Base-by-base conservation (phyloP, 208 protist genomes). In the Leishmania gerbilli region DNA sequence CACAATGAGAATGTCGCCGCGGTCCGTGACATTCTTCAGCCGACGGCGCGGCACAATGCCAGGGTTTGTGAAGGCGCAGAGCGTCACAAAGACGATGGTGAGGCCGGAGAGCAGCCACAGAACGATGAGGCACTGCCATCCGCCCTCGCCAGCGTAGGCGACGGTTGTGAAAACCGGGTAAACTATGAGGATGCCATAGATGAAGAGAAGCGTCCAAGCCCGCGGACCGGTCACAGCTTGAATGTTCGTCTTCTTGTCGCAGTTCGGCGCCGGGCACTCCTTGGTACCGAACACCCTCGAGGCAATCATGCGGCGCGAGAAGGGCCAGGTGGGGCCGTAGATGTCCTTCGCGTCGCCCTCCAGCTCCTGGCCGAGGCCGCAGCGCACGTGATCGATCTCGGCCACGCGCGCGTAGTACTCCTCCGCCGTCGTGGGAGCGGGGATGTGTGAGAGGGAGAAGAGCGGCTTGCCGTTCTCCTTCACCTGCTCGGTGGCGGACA, bases 251-350 rank as follows among this genome's bases (percentile, higher is more conserved):
- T 79, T 77, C 67, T 86, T 72, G 34, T 79, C 64, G 81, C 84
- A 87, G 79, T 90, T 90, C 21, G 87, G 87, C 1, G 81, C 79
- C 8, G 76, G 19, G 62, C 78, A 83, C 47, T 42, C 37, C 31
- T 56, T 47, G 37, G 80, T 40, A 40, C 72, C 77, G 27, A 87
- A n/a, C 27, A 84, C 69, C 40, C 34, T 58, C 40, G 80, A 82
- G 60, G 79, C 78, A 19, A 81, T 47, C 74, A 89, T 79, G 13
- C 67, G 77, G 56, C 82, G 55, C 8, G 80, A 88, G 45, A 81
- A 89, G 21, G 82, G 76, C 74, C 75, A 83, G 2, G 89, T 92
- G 24, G 86, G 86, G 9, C 89, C 89, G 74, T 92, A 92, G n/a
- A 90, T 45, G 49, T 87, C 79, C 68, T 77, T 80, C 45, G 80